Evolutionary conservation across 208 protist species (phyloP).

Genomic region (Wallacemonas sp.): DNA sequence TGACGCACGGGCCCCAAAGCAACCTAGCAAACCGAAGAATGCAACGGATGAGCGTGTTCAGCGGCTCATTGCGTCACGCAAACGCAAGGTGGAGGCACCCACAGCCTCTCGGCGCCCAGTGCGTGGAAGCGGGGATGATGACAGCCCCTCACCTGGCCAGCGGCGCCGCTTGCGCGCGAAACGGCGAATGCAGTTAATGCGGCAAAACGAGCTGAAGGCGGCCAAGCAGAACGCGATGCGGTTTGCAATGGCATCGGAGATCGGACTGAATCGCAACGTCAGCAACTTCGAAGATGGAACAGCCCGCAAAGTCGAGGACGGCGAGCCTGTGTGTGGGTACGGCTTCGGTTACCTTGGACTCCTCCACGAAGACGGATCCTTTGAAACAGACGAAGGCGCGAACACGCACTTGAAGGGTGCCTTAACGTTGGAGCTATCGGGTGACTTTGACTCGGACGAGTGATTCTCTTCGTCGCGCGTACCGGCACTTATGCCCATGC

Average conservation of each 20-base stretch:
- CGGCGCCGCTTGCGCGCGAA: slow-evolving; percentile 25
- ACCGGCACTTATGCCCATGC: not conserved
- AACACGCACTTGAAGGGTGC: slow-evolving; percentile 57
- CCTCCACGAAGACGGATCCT: slow-evolving; percentile 66
- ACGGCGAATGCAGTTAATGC: slow-evolving; percentile 24
- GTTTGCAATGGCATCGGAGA: slow-evolving; percentile 34
- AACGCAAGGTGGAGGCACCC: slow-evolving; percentile 14
- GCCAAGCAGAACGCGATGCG: slow-evolving; percentile 16
- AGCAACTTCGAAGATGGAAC: not conserved
- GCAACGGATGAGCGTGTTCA: slow-evolving; percentile 27
- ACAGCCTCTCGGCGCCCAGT: slow-evolving; percentile 1
- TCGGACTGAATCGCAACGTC: slow-evolving; percentile 32
- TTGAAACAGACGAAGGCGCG: slow-evolving; percentile 63
- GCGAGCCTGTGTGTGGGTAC: slow-evolving; percentile 63
- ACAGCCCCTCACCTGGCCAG: not conserved
- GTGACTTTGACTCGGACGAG: slow-evolving; percentile 34
- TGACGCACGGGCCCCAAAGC: slow-evolving; percentile 7
- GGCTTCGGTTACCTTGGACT: slow-evolving; percentile 84
- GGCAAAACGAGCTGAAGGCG: slow-evolving; percentile 45
- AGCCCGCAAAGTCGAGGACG: not conserved
- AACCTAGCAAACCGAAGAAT: not conserved
- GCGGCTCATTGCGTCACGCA: slow-evolving; percentile 32
- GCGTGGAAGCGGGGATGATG: not conserved
- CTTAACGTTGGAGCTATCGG: slow-evolving; percentile 42
- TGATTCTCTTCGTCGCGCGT: not conserved